Evolutionary conservation across 2,329 filamentous ascomycete genomes (phyloP).

Genomic region (Lasiodiplodia theobromae): DNA sequence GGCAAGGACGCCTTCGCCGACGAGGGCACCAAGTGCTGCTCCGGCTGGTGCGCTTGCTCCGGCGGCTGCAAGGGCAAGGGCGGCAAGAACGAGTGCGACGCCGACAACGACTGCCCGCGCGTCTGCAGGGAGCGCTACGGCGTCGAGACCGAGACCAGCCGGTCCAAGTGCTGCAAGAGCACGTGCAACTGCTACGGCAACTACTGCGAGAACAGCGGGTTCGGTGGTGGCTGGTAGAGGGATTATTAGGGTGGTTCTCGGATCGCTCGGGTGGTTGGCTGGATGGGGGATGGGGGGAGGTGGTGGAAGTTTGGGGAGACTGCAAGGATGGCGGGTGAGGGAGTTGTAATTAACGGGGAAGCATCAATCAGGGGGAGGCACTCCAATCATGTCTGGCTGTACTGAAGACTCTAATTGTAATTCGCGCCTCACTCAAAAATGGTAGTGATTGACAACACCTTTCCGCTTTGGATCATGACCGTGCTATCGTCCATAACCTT

Average conservation of each 20-base stretch:
- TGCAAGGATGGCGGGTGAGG: too few species aligned
- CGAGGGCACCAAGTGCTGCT: slow-evolving; percentile 11
- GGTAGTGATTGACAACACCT: too few species aligned
- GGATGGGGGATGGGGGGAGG: too few species aligned
- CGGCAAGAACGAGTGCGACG: background rate
- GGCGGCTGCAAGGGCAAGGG: background rate
- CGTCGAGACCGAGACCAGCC: background rate
- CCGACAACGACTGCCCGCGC: background rate
- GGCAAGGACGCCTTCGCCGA: background rate
- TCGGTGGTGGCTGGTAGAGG: background rate
- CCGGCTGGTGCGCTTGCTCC: background rate
- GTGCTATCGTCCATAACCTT: background rate
- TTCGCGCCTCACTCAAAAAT: too few species aligned
- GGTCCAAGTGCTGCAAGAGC: background rate
- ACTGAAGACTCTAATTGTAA: too few species aligned
- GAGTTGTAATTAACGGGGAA: too few species aligned
- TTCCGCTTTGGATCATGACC: background rate
- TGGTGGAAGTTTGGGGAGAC: too few species aligned
- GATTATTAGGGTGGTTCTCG: background rate
- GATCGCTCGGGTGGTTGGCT: too few species aligned
- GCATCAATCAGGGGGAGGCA: too few species aligned
- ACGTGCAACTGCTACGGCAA: background rate
- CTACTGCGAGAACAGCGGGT: background rate
- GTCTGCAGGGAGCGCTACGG: background rate
- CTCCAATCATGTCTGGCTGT: too few species aligned